Evolutionary conservation across 1,284 basidiomycete species (phyloP).

Genomic region (Ustilago sp.): DNA sequence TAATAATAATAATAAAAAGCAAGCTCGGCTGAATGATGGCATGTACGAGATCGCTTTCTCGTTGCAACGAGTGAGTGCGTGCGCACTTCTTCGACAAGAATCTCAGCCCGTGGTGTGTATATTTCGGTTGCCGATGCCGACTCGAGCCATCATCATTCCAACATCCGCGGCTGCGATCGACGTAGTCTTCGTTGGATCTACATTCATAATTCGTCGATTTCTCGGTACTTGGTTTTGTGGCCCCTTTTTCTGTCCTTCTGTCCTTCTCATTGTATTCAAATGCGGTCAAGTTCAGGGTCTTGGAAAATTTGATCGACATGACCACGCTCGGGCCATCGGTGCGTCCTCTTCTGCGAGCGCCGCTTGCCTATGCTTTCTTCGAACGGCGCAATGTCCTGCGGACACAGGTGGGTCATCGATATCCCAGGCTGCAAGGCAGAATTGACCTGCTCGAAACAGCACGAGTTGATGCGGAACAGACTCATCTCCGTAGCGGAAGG

Average conservation of each 20-base stretch:
- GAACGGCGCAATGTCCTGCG: not conserved
- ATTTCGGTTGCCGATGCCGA: not conserved
- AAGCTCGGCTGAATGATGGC: not conserved
- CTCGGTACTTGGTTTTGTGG: not conserved
- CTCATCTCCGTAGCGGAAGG: no score
- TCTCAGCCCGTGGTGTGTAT: not conserved
- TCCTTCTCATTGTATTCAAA: not conserved
- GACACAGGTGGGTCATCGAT: no score
- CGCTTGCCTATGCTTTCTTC: not conserved
- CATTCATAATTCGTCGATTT: not conserved
- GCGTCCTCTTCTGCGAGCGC: not conserved
- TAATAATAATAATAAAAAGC: no score
- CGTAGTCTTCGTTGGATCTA: not conserved
- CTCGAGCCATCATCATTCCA: slow-evolving; percentile 7
- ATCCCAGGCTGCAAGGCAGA: no score
- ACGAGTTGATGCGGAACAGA: no score
- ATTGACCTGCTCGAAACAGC: no score
- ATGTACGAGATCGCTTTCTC: not conserved
- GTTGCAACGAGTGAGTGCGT: not conserved
- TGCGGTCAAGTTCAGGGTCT: slow-evolving; percentile 7
- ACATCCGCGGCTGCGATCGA: slow-evolving; percentile 10
- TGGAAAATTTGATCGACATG: not conserved
- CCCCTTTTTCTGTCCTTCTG: slow-evolving; percentile 1
- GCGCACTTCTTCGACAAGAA: not conserved
- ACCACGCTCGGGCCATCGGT: slow-evolving; percentile 19